Evolutionary conservation across 2,329 filamentous ascomycete genomes (phyloP), one percentile per base, ranked within the genome.

Genomic region (Colletotrichum australisinense): DNA sequence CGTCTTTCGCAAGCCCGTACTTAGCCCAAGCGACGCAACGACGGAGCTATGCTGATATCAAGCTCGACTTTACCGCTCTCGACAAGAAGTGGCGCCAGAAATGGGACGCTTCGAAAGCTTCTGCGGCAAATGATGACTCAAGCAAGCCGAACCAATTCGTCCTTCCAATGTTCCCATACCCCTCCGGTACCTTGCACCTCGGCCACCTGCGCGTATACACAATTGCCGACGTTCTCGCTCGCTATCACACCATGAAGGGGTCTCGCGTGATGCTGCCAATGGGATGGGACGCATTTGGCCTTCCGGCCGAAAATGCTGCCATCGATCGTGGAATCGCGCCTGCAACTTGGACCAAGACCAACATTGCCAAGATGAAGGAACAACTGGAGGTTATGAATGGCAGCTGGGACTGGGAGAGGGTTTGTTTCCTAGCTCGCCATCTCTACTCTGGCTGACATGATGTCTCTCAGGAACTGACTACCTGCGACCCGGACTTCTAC

Each of bases 161-260:
- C 74, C 86, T 97, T 67, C 93, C 95, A 76, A 98, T 98, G 95
- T 97, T 97, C 80, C 95, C 95, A 0, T 98, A 98, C 81, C 95
- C 95, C 1, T 97, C 95, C 0, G 95, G 95, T 35, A 92, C 91
- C 35, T 88, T 98, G 32, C 95, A 98, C 81, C 91, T 97, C 74
- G 95, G 95, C 16, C 95, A 98, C 81, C 86, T 97, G 52, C 92
- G 95, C 59, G 94, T 97, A 63, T 98, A 97, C 85, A 94, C 95
- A 49, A 97, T 98, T 76, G 94, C 95, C 74, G 95, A 98, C 84
- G 93, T 95, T 11, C 84, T 97, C 65, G 91, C 94, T 16, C 90
- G 95, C 67, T 97, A 92, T 79, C 90, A 92, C 78, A 89, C 88
- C 30, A 91, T 97, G 84, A 91, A 92, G 76, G 95, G 95, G 19